Conservation (phyloP, 371 early-diverging fungal genomes). For the Mortierella sp. region DNA sequence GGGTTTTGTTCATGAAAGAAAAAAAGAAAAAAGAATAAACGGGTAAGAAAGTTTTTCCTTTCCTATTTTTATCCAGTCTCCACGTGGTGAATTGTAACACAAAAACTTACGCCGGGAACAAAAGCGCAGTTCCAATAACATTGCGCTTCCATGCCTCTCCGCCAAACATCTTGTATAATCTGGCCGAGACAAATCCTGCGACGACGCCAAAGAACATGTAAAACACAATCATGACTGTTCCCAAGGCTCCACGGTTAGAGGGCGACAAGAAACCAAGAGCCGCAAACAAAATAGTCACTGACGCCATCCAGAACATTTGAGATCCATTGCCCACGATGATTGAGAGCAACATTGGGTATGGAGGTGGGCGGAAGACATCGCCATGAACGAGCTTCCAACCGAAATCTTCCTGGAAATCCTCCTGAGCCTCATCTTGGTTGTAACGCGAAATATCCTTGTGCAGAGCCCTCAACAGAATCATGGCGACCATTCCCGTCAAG, state of each 20-base stretch:
- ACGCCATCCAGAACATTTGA: slow-evolving; percentile 90
- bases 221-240: slow-evolving; percentile 90
- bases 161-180: slow-evolving; percentile 94
- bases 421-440: slow-evolving; percentile 80
- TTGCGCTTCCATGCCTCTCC: slow-evolving; percentile 91
- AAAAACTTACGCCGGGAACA: slow-evolving; percentile 84
- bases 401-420: slow-evolving; percentile 92
- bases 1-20: neutral
- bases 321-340: slow-evolving; percentile 93
- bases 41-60: neutral
- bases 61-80: neutral
- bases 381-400: slow-evolving; percentile 94
- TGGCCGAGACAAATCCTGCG: slow-evolving; percentile 91
- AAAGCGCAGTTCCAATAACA: slow-evolving; percentile 82
- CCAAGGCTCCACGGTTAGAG: slow-evolving; percentile 93
- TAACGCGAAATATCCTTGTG: slow-evolving; percentile 91
- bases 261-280: slow-evolving; percentile 98
- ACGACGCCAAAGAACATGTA: slow-evolving; percentile 90
- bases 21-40: no score
- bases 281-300: slow-evolving; percentile 88
- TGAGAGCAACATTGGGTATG: slow-evolving; percentile 81
- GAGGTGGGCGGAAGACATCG: slow-evolving; percentile 94
- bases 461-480: slow-evolving; percentile 86
- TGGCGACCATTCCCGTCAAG: slow-evolving; percentile 90
- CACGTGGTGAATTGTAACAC: slow-evolving; percentile 1